Evolutionary conservation across 768 basidiomycete genomes (phyloP).

Genomic region (Naganishia vaughanmartiniae): DNA sequence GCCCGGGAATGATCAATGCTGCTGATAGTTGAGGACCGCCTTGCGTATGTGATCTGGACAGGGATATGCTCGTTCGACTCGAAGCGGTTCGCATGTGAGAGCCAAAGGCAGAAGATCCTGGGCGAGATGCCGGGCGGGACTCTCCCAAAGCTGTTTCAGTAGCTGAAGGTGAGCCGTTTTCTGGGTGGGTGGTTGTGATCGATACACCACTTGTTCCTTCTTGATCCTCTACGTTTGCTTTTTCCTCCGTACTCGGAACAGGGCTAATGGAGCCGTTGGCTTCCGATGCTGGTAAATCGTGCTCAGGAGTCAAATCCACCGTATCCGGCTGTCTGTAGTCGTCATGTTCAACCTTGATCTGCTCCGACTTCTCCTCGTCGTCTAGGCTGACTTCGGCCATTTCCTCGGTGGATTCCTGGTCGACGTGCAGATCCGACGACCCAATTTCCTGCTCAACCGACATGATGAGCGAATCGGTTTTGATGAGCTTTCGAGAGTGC

Average conservation of each 20-base stretch:
- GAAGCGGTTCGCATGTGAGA: slow-evolving; percentile 4
- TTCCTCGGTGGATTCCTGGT: not conserved
- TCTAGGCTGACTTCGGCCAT: slow-evolving; percentile 22
- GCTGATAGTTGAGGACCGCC: slow-evolving; percentile 43
- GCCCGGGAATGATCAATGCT: slow-evolving; percentile 61
- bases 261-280: not conserved
- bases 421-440: not conserved
- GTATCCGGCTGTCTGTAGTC: not conserved
- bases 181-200: not conserved
- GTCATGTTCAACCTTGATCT: slow-evolving; percentile 1
- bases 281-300: not conserved
- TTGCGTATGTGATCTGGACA: slow-evolving; percentile 6
- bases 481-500: not conserved
- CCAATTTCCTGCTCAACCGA: not conserved
- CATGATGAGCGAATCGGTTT: not conserved
- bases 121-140: not conserved
- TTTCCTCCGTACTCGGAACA: not conserved
- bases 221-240: not conserved
- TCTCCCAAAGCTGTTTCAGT: not conserved
- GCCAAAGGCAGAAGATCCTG: slow-evolving; percentile 7
- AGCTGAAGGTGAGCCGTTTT: not conserved
- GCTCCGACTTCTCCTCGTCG: slow-evolving; percentile 1
- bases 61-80: slow-evolving; percentile 16
- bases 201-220: not conserved
- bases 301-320: not conserved